A percentile compares a stretch with the other conserved stretches of the same genome.
Conservation (phyloP, 768 basidiomycete genomes). For the Pholiota conissans region DNA sequence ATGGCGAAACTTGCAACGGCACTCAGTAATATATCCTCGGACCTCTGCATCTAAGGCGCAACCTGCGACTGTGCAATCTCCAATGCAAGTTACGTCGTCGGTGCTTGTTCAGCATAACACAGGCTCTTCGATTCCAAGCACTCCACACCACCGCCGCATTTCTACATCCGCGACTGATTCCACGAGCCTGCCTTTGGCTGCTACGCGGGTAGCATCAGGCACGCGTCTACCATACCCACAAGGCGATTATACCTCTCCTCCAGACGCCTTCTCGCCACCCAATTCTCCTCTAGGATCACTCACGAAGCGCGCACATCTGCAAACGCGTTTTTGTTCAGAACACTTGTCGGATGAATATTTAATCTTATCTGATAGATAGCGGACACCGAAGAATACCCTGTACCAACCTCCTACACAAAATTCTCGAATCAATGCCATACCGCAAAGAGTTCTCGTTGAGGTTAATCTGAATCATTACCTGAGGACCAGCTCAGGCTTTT, state of each 20-base stretch:
- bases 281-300: slow-evolving; percentile 53
- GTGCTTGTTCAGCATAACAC: slow-evolving; percentile 33
- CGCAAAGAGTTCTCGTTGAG: too few species aligned
- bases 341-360: too few species aligned
- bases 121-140: slow-evolving; percentile 28
- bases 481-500: too few species aligned
- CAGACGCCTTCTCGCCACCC: slow-evolving; percentile 45
- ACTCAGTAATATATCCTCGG: slow-evolving; percentile 45
- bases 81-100: slow-evolving; percentile 49
- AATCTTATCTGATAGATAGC: too few species aligned
- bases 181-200: slow-evolving; percentile 62
- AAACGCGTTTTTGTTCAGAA: too few species aligned
- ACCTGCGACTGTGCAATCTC: slow-evolving; percentile 43
- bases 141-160: slow-evolving; percentile 38
- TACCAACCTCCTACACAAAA: too few species aligned
- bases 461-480: too few species aligned
- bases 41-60: slow-evolving; percentile 51
- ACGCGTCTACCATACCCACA: slow-evolving; percentile 80
- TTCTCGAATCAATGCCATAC: too few species aligned
- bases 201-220: slow-evolving; percentile 40
- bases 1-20: slow-evolving; percentile 73
- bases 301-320: slow-evolving; percentile 44
- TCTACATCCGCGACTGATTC: slow-evolving; percentile 57
- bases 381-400: too few species aligned
- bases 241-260: slow-evolving; percentile 77